These are phyloP conservation scores for Sclerotinia sclerotiorum DNA, from an alignment of 2,329 filamentous ascomycete species.

Conservation along the genomic window DNA sequence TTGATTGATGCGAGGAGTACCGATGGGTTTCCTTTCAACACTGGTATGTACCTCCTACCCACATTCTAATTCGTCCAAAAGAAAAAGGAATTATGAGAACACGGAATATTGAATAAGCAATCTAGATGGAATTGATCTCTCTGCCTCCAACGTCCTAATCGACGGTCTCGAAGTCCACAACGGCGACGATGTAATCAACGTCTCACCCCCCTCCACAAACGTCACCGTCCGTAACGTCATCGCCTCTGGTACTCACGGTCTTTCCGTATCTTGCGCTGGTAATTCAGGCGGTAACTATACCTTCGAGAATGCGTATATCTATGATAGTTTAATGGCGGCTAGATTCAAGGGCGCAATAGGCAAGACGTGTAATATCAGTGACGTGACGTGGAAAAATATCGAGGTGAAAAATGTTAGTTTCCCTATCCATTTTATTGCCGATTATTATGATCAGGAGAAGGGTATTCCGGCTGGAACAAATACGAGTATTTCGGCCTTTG, in stretches of 20 bases:
- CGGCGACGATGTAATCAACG: slow-evolving; percentile 19
- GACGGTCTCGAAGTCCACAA: slow-evolving; percentile 21
- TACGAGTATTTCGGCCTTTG: neutral
- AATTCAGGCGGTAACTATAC: slow-evolving; percentile 11
- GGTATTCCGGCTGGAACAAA: neutral
- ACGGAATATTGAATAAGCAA: neutral
- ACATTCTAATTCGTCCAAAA: neutral
- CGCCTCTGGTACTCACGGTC: slow-evolving; percentile 16
- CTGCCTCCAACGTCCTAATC: slow-evolving; percentile 13
- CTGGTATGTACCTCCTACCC: neutral
- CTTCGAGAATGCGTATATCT: slow-evolving; percentile 16
- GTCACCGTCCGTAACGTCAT: slow-evolving; percentile 16
- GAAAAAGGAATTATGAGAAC: fast-evolving
- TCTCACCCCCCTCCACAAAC: slow-evolving; percentile 6
- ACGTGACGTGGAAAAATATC: slow-evolving; percentile 19
- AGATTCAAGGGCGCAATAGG: slow-evolving; percentile 8
- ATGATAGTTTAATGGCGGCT: slow-evolving; percentile 18
- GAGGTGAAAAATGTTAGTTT: slow-evolving; percentile 14
- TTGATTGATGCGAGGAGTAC: slow-evolving; percentile 18
- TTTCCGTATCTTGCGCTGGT: neutral
- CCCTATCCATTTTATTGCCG: slow-evolving; percentile 19
- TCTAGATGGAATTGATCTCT: slow-evolving; percentile 18
- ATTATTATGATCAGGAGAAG: slow-evolving; percentile 19
- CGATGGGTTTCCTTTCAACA: slow-evolving; percentile 12
- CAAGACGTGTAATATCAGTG: neutral